Conservation (phyloP, 305 asterid species). For the Lippia alba region DNA sequence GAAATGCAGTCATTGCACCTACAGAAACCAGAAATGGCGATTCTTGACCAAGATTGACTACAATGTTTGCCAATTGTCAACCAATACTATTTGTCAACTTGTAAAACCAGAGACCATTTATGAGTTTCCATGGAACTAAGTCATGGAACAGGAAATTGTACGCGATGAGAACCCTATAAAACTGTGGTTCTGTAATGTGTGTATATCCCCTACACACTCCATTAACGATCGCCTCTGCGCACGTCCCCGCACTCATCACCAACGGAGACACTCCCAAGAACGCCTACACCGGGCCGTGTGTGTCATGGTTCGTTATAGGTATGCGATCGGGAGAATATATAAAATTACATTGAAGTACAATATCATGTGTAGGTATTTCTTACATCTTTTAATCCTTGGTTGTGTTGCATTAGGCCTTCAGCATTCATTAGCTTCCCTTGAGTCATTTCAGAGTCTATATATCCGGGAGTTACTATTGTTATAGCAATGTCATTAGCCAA, state of each 20-base stretch:
- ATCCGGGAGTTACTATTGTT: conserved; percentile 2
- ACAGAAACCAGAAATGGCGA: too few relatives aligned
- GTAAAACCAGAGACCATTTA: too few relatives aligned
- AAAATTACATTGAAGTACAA: too few relatives aligned
- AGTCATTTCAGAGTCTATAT: neutral
- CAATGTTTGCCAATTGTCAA: too few relatives aligned
- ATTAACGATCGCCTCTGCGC: neutral
- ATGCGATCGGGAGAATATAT: neutral
- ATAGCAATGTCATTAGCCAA: neutral
- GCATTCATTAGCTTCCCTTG: neutral
- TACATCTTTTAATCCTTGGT: conserved; percentile 3
- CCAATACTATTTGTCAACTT: too few relatives aligned
- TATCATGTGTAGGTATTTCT: neutral
- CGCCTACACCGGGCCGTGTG: too few relatives aligned
- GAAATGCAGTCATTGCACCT: too few relatives aligned
- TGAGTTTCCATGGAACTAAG: neutral
- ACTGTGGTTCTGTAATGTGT: neutral
- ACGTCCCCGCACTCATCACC: conserved; percentile 7
- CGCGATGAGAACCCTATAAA: neutral
- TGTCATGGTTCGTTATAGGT: too few relatives aligned
- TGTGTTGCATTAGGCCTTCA: neutral
- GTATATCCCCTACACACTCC: neutral
- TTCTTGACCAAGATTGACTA: too few relatives aligned
- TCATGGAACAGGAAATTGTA: neutral
- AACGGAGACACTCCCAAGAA: neutral